These are phyloP conservation scores for Penicillium freii DNA, from an alignment of 2,329 filamentous ascomycete genomes.

Conservation along the genomic window DNA sequence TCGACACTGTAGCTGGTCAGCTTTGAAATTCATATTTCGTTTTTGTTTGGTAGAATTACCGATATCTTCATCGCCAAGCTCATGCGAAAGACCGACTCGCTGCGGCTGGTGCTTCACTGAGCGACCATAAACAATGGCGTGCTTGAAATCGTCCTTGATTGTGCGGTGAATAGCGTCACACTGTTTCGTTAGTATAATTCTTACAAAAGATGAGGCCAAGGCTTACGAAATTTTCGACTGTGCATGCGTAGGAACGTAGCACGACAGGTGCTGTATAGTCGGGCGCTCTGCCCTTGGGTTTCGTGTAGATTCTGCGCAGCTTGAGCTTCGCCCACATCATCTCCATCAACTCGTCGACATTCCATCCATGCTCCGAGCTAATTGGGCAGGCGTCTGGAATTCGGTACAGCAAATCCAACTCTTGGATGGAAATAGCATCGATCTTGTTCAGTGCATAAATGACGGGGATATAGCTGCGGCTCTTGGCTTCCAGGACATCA, in stretches of 20 bases:
- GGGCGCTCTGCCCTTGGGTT: constrained; percentile 91
- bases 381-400: constrained; percentile 97
- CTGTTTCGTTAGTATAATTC: constrained; percentile 48
- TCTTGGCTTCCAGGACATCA: constrained; percentile 91
- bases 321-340: constrained; percentile 98
- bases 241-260: constrained; percentile 75
- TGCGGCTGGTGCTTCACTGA: constrained; percentile 99
- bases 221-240: constrained; percentile 95
- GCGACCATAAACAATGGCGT: constrained; percentile 93
- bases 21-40: constrained; percentile 5
- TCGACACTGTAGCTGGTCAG: constrained; percentile 54
- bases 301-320: constrained; percentile 90
- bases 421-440: constrained; percentile 95
- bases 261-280: constrained; percentile 93
- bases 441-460: constrained; percentile 99
- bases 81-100: constrained; percentile 84
- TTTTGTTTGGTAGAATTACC: constrained; percentile 56
- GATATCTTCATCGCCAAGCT: constrained; percentile 95
- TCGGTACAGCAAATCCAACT: constrained; percentile 90
- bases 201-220: constrained; percentile 3
- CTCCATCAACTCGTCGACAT: constrained; percentile 93
- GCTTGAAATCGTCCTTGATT: constrained; percentile 93
- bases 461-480: constrained; percentile 95
- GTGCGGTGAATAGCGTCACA: constrained; percentile 97
- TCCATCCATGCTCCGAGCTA: constrained; percentile 97